Evolutionary conservation across 2,329 filamentous ascomycete species (phyloP), one percentile per base, ranked within the genome.

Genomic region (Botrytis hyacinthi): DNA sequence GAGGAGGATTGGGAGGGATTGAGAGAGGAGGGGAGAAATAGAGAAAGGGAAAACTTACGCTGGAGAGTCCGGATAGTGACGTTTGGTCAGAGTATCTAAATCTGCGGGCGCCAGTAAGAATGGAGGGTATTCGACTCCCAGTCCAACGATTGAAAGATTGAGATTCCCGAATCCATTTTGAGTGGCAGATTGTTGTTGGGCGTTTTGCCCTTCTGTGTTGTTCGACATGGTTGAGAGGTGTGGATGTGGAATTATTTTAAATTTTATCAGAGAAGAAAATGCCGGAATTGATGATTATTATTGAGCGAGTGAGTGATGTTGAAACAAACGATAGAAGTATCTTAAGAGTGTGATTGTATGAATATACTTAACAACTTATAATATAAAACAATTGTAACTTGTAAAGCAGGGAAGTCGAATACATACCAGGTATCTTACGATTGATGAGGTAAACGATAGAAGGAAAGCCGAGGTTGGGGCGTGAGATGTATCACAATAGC

Each of bases 91-190:
- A 8, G 81, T 86, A 57, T 88, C 84, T 29, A 92, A 77, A 60
- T 85, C 84, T 75, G 84, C 81, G 26, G 88, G 80, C 63, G 83
- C 83, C 75, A 91, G 85, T 16, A 80, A 79, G 76, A 88, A 83
- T 2, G 88, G 87, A 32, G 90, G 90, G 76, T 92, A 92, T 78
- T 90, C 85, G 16, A 85, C 83, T 54, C 86, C 87, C 68, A 91
- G 78, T 18, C 90, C 90, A 60, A 87, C 82, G 75, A 92, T 87
- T 74, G 87, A 88, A 80, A 91, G 88, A 73, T 86, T 86, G 71
- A 91, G 84, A 77, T 87, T 85, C 72, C 83, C 84, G 70, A 81
- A 81, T 14, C 73, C 73, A 46, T 77, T 75, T 35, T 68, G 69
- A 20, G 66, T 67, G 5, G 42, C 12, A 40, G 22, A 18, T 42